These are phyloP conservation scores for Mycena sanguinolenta DNA, from an alignment of 768 basidiomycete genomes.

Conservation along the genomic window DNA sequence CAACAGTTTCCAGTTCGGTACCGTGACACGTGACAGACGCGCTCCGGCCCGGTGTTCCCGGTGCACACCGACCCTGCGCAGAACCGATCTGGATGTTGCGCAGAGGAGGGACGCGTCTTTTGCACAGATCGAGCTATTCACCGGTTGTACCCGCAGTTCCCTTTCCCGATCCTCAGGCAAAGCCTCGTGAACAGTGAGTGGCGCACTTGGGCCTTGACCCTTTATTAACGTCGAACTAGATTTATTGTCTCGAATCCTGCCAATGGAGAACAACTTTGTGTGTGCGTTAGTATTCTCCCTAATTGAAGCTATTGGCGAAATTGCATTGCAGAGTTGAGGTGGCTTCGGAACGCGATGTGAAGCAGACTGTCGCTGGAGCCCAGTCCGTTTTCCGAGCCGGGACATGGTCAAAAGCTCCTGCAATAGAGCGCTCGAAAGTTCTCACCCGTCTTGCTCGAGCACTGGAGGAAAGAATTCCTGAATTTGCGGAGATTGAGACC, in stretches of 20 bases:
- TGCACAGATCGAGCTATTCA: slow-evolving; percentile 21
- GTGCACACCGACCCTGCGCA: no score
- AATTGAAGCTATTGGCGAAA: not conserved
- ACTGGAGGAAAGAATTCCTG: slow-evolving; percentile 68
- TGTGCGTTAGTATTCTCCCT: slow-evolving; percentile 53
- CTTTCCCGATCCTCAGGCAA: slow-evolving; percentile 25
- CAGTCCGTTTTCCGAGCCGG: slow-evolving; percentile 75
- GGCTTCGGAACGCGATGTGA: slow-evolving; percentile 66
- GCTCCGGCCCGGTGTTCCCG: not conserved
- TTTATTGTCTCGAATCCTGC: slow-evolving; percentile 77
- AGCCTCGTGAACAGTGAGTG: slow-evolving; percentile 31
- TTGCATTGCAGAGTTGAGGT: slow-evolving; percentile 62
- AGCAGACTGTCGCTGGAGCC: slow-evolving; percentile 64
- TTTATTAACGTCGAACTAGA: slow-evolving; percentile 46
- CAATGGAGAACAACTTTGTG: slow-evolving; percentile 69
- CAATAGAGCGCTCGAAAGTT: slow-evolving; percentile 71
- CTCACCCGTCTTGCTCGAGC: slow-evolving; percentile 74
- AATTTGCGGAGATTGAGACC: slow-evolving; percentile 76
- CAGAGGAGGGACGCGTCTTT: slow-evolving; percentile 11
- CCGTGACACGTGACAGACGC: slow-evolving; percentile 16
- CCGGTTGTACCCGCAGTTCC: slow-evolving; percentile 31
- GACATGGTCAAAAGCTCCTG: slow-evolving; percentile 76
- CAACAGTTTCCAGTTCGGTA: not conserved
- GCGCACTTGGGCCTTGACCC: not conserved
- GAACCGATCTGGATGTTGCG: slow-evolving; percentile 1